Evolutionary conservation across 768 basidiomycete species (phyloP).

Genomic region (Termitomyces sp.): DNA sequence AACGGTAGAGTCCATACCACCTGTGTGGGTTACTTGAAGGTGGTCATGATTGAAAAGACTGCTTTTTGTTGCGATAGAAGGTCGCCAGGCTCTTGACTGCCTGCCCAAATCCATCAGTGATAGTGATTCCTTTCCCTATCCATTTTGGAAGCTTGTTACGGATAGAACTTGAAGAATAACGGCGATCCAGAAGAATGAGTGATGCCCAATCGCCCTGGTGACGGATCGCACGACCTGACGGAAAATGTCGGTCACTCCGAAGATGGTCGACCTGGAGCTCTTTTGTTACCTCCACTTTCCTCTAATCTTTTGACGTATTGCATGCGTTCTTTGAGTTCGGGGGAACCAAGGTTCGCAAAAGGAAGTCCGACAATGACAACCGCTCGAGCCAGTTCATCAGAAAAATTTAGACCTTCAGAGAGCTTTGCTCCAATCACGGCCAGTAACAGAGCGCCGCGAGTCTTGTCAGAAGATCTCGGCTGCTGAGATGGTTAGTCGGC

Average conservation of each 20-base stretch:
- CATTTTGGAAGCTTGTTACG: conserved; percentile 83
- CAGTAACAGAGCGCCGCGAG: conserved; percentile 74
- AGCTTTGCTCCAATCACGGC: conserved; percentile 97
- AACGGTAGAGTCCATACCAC: not conserved
- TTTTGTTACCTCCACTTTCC: conserved; percentile 30
- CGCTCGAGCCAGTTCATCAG: conserved; percentile 77
- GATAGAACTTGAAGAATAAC: conserved; percentile 69
- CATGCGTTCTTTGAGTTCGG: conserved; percentile 89
- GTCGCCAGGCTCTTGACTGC: conserved; percentile 59
- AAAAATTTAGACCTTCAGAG: conserved; percentile 84
- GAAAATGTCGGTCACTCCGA: not conserved
- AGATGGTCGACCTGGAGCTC: conserved; percentile 23
- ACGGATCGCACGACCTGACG: conserved; percentile 83
- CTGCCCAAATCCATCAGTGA: conserved; percentile 65
- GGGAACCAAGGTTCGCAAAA: conserved; percentile 87
- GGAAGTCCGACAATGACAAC: conserved; percentile 89
- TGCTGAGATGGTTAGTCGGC: not conserved
- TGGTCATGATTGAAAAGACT: not conserved
- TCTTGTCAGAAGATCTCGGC: conserved; percentile 21
- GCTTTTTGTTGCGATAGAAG: conserved; percentile 61
- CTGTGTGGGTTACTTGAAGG: not conserved
- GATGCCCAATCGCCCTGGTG: conserved; percentile 91
- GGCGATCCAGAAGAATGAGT: conserved; percentile 78
- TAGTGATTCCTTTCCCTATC: conserved; percentile 63
- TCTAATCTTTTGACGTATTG: conserved; percentile 71